phyloP scores from a whole-genome alignment of 768 basidiomycete species.

The Crassisporium funariophilum region DNA sequence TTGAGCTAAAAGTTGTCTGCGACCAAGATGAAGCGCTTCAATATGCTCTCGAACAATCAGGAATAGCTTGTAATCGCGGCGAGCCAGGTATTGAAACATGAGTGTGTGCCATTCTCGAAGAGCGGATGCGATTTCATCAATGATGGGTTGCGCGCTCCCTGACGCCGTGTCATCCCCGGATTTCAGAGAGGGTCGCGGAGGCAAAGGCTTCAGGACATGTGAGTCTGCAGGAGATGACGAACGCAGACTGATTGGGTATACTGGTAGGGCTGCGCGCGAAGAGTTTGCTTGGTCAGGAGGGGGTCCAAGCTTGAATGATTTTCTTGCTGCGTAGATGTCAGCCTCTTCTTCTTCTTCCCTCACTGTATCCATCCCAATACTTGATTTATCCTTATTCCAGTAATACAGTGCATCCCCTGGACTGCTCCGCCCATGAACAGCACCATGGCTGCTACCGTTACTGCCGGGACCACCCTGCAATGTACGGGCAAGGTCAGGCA shows the following conservation, averaged over 20 bases:
- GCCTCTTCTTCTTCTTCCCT: constrained; percentile 65
- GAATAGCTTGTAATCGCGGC: constrained; percentile 89
- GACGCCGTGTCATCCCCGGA: constrained; percentile 92
- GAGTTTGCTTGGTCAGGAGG: constrained; percentile 77
- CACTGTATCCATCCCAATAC: constrained; percentile 56
- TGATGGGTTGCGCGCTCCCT: constrained; percentile 82
- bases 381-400: constrained; percentile 47
- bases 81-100: constrained; percentile 89
- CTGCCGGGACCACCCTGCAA: constrained; percentile 44
- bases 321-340: constrained; percentile 41
- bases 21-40: constrained; percentile 87
- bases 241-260: constrained; percentile 75
- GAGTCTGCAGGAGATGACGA: constrained; percentile 70
- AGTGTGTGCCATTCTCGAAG: constrained; percentile 94
- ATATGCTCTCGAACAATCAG: constrained; percentile 85
- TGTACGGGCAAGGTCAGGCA: constrained; percentile 72
- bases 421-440: constrained; percentile 39
- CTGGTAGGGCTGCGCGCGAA: constrained; percentile 69
- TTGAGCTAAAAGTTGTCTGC: constrained; percentile 86
- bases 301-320: constrained; percentile 72
- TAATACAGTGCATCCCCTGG: constrained; percentile 49
- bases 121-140: constrained; percentile 97
- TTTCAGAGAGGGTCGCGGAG: constrained; percentile 92
- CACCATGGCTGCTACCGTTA: constrained; percentile 28
- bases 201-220: constrained; percentile 69